Evolutionary conservation across 2,329 filamentous ascomycete species (phyloP).

Genomic region (Xylariaceae sp.): DNA sequence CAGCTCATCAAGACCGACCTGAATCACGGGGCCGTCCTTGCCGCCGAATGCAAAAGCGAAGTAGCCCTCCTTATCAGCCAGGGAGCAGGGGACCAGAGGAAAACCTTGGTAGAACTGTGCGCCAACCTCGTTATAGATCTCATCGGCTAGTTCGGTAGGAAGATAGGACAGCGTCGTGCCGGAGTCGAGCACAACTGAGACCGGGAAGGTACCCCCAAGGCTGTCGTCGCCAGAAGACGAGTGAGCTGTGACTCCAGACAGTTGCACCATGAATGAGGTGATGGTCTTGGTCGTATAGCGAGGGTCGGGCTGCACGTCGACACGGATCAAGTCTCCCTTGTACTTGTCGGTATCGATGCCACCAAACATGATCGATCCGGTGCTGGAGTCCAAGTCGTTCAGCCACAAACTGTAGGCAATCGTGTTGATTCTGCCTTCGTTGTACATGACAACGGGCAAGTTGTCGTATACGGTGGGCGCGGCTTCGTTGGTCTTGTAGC

Average conservation of each 20-base stretch:
- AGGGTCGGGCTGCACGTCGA: slow-evolving; percentile 53
- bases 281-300: slow-evolving; percentile 29
- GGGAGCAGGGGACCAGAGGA: slow-evolving; percentile 49
- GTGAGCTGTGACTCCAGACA: slow-evolving; percentile 45
- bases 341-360: slow-evolving; percentile 78
- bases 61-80: slow-evolving; percentile 40
- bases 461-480: slow-evolving; percentile 46
- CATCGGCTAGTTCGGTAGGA: slow-evolving; percentile 54
- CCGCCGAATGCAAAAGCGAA: slow-evolving; percentile 55
- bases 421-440: slow-evolving; percentile 60
- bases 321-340: slow-evolving; percentile 55
- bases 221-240: slow-evolving; percentile 48
- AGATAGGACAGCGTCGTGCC: slow-evolving; percentile 71
- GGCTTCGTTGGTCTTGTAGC: slow-evolving; percentile 54
- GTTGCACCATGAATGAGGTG: slow-evolving; percentile 44
- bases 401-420: slow-evolving; percentile 70
- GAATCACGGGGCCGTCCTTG: slow-evolving; percentile 44
- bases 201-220: slow-evolving; percentile 42
- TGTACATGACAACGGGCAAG: slow-evolving; percentile 60
- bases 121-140: slow-evolving; percentile 53
- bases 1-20: slow-evolving; percentile 52
- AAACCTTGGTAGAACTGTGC: slow-evolving; percentile 39
- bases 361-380: slow-evolving; percentile 72
- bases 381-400: slow-evolving; percentile 55
- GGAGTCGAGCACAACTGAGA: slow-evolving; percentile 68